Percentiles rank a stretch among this genome's conserved stretches.
These are phyloP conservation scores for Fusarium sp. DNA, from an alignment of 2,329 filamentous ascomycete genomes.

Conservation along the genomic window DNA sequence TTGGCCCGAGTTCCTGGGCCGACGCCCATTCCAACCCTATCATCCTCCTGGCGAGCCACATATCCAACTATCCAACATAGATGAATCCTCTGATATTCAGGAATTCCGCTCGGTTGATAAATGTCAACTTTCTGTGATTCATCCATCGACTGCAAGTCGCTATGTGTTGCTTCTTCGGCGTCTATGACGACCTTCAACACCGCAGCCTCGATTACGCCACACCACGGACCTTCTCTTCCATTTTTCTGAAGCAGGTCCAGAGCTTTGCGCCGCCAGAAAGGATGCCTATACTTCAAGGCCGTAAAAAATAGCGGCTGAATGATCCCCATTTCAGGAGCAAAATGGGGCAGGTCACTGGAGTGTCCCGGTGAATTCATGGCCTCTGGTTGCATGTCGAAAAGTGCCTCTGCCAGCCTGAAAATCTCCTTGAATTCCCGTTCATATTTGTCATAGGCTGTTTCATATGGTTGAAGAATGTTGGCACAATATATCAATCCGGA, in stretches of 20 bases:
- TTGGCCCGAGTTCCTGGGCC: neutral
- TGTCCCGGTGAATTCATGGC: neutral
- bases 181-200: neutral
- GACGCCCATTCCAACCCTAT: neutral
- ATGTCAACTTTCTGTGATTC: neutral
- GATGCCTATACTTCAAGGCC: slow-evolving; percentile 10
- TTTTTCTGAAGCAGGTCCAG: neutral
- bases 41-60: neutral
- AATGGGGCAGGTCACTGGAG: neutral
- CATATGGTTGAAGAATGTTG: neutral
- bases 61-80: neutral
- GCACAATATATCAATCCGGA: neutral
- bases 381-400: neutral
- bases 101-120: neutral
- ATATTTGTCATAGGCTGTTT: neutral
- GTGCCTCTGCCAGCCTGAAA: neutral
- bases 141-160: neutral
- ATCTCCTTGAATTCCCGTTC: neutral
- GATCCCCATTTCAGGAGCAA: slow-evolving; percentile 17
- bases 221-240: neutral
- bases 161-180: neutral
- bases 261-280: neutral
- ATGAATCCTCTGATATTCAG: neutral
- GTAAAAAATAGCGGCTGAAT: slow-evolving; percentile 31
- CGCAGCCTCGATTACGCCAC: neutral